Conservation (phyloP, 495 filamentous ascomycete genomes). For the Sabuloglossum arenarium region DNA sequence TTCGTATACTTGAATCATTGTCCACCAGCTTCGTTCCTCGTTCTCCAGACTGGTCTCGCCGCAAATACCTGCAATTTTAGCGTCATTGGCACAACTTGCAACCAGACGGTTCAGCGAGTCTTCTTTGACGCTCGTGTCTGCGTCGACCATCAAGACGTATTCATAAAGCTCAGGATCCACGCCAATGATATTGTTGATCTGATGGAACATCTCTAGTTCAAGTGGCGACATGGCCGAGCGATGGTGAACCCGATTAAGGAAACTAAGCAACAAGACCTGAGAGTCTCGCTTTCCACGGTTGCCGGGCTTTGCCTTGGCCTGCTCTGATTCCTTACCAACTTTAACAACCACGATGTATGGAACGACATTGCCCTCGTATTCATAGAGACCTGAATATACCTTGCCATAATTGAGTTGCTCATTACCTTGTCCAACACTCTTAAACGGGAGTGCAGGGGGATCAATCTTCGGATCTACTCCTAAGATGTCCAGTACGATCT, state of each 20-base stretch:
- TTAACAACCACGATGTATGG: slow-evolving; percentile 94
- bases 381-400: slow-evolving; percentile 94
- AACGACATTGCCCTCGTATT: slow-evolving; percentile 92
- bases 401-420: slow-evolving; percentile 96
- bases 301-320: slow-evolving; percentile 76
- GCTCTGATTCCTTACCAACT: slow-evolving; percentile 90
- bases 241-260: slow-evolving; percentile 95
- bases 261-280: slow-evolving; percentile 65
- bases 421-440: slow-evolving; percentile 70
- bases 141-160: slow-evolving; percentile 93
- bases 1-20: slow-evolving; percentile 99
- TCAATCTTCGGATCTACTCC: slow-evolving; percentile 95
- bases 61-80: slow-evolving; percentile 92
- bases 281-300: slow-evolving; percentile 98
- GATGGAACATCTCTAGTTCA: slow-evolving; percentile 94
- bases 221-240: slow-evolving; percentile 83
- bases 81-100: slow-evolving; percentile 79
- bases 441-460: slow-evolving; percentile 80
- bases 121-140: slow-evolving; percentile 85
- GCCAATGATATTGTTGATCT: slow-evolving; percentile 97
- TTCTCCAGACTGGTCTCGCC: slow-evolving; percentile 94
- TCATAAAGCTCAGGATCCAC: slow-evolving; percentile 96
- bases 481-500: slow-evolving; percentile 91
- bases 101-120: slow-evolving; percentile 87
- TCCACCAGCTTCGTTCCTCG: slow-evolving; percentile 88